phyloP scores from a whole-genome alignment of 345 rosid species.

The Citrus unshiu region DNA sequence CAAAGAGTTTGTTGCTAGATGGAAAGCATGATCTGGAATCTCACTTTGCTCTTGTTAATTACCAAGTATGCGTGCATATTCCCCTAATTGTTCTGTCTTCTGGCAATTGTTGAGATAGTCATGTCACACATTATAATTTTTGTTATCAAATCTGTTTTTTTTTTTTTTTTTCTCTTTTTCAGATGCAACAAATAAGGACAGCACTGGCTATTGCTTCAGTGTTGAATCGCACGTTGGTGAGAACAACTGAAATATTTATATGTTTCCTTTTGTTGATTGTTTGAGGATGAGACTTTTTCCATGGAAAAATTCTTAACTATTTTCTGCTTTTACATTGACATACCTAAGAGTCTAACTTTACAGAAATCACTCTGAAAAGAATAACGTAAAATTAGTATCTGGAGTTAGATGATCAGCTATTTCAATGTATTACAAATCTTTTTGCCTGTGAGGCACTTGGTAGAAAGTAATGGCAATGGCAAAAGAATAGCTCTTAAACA shows the following conservation, averaged over 20 bases:
- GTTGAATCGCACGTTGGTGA: constrained; percentile 88
- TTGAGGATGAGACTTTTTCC: not conserved
- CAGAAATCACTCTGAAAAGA: not conserved
- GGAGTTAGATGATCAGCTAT: not conserved
- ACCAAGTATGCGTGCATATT: constrained; percentile 58
- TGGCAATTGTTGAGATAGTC: constrained; percentile 8
- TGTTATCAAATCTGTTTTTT: constrained; percentile 1
- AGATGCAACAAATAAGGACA: constrained; percentile 91
- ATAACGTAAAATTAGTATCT: not conserved
- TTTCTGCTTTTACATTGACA: not conserved
- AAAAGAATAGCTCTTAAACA: not conserved
- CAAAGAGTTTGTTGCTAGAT: constrained; percentile 74
- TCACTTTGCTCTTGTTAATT: constrained; percentile 76
- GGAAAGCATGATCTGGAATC: constrained; percentile 79
- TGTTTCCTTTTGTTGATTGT: not conserved
- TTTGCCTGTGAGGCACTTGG: not conserved
- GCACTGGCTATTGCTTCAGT: constrained; percentile 87
- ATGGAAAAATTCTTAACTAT: not conserved
- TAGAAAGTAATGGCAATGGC: not conserved
- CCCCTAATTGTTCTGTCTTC: constrained; percentile 13
- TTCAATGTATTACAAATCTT: not conserved
- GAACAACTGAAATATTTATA: constrained; percentile 19
- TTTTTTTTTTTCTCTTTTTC: constrained; percentile 13
- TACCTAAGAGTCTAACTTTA: not conserved
- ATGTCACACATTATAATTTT: constrained; percentile 19